Percentiles rank a stretch among this genome's conserved stretches.
Conservation (phyloP, 352 stramenopile genomes). For the Saprolegnia parasitica region DNA sequence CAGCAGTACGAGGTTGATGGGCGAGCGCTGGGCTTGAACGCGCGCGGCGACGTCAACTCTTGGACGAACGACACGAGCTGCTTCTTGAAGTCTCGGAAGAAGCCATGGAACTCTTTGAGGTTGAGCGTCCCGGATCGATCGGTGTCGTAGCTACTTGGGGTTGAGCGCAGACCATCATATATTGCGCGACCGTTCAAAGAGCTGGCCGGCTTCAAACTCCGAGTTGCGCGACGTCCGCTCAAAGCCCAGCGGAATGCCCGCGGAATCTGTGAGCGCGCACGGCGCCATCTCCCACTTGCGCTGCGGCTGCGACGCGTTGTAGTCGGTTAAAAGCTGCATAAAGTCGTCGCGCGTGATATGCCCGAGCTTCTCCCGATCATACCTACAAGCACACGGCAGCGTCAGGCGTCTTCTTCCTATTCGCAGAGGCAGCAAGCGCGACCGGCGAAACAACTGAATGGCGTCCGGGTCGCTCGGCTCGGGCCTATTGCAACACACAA, state of each 20-base stretch:
- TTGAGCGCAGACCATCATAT: background rate
- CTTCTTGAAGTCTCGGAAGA: slow-evolving; percentile 67
- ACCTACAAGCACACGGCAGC: slow-evolving; percentile 29
- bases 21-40: background rate
- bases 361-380: slow-evolving; percentile 53
- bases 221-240: slow-evolving; percentile 66
- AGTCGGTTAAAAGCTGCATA: slow-evolving; percentile 64
- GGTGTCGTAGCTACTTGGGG: slow-evolving; percentile 48
- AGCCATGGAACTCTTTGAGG: slow-evolving; percentile 59
- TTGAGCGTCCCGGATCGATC: slow-evolving; percentile 52
- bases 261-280: slow-evolving; percentile 58
- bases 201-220: slow-evolving; percentile 78
- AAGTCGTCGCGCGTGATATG: slow-evolving; percentile 60
- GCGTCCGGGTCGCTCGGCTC: slow-evolving; percentile 46
- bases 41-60: slow-evolving; percentile 34
- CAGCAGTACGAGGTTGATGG: background rate
- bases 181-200: slow-evolving; percentile 47
- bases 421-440: background rate
- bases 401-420: background rate
- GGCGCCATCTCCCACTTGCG: slow-evolving; percentile 31
- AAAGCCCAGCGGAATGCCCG: slow-evolving; percentile 63
- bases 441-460: slow-evolving; percentile 70
- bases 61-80: slow-evolving; percentile 62
- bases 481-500: slow-evolving; percentile 11
- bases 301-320: slow-evolving; percentile 37